Percentiles rank a stretch among this genome's conserved stretches.
phyloP scores from a whole-genome alignment of 352 stramenopile species.

The Pythium rishiriense region DNA sequence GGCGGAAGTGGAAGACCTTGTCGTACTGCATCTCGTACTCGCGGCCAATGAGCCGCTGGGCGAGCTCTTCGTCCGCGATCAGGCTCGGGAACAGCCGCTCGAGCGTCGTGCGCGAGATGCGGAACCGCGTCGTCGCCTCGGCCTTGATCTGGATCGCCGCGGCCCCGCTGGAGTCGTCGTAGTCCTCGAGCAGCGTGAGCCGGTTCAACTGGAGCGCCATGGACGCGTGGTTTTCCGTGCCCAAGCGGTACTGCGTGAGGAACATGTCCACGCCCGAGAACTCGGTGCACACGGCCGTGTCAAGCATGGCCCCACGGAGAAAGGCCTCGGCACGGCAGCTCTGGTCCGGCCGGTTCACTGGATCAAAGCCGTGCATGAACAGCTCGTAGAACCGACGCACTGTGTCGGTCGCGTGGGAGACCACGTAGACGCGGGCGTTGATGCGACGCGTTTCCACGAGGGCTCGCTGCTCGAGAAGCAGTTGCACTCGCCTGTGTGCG shows the following conservation, averaged over 20 bases:
- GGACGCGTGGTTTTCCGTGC: constrained; percentile 34
- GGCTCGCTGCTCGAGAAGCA: constrained; percentile 36
- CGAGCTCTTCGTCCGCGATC: constrained; percentile 50
- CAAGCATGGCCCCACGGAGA: constrained; percentile 40
- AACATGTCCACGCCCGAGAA: constrained; percentile 57
- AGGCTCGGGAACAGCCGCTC: constrained; percentile 50
- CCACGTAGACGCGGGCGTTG: constrained; percentile 33
- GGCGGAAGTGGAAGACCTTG: constrained; percentile 65
- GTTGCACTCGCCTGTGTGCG: constrained; percentile 37
- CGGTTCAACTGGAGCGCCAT: constrained; percentile 35
- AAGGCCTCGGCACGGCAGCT: constrained; percentile 31
- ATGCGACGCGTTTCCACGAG: constrained; percentile 39
- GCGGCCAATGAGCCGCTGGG: constrained; percentile 55
- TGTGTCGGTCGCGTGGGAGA: constrained; percentile 35
- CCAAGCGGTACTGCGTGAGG: constrained; percentile 44
- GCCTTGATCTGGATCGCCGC: constrained; percentile 51
- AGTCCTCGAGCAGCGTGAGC: constrained; percentile 26
- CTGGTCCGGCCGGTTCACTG: constrained; percentile 20
- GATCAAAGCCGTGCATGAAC: constrained; percentile 42
- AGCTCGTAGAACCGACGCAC: constrained; percentile 45
- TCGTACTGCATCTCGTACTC: constrained; percentile 67
- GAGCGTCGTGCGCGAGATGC: constrained; percentile 48
- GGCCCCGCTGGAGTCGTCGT: neutral
- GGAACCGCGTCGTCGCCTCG: constrained; percentile 38
- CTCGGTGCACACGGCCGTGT: constrained; percentile 48